These are phyloP conservation scores for Trichoderma virens DNA, from an alignment of 495 filamentous ascomycete species.

Conservation along the genomic window DNA sequence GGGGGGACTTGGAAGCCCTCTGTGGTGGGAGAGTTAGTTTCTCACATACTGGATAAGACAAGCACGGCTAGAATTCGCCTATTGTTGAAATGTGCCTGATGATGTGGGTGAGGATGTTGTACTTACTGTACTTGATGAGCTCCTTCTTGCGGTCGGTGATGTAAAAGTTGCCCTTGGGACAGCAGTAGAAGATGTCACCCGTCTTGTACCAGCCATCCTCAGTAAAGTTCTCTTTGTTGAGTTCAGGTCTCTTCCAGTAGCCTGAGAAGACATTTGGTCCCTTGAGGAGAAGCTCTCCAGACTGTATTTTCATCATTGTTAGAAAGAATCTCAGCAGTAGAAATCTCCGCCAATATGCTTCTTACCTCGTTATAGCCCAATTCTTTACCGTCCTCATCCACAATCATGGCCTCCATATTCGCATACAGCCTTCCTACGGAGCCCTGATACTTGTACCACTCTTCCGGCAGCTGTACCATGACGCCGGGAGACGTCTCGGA, in stretches of 20 bases:
- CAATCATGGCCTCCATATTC: constrained; percentile 78
- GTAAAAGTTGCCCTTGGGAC: constrained; percentile 45
- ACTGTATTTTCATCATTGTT: constrained; percentile 21
- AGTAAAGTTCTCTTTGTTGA: constrained; percentile 58
- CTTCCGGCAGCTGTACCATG: constrained; percentile 56
- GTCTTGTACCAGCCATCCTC: constrained; percentile 76
- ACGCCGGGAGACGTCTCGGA: constrained; percentile 48
- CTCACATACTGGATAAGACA: background rate
- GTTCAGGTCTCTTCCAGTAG: constrained; percentile 64
- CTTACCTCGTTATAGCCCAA: constrained; percentile 40
- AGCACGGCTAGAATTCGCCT: too few species aligned
- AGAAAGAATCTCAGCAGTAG: background rate
- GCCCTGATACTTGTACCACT: constrained; percentile 72
- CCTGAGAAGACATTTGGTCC: constrained; percentile 71
- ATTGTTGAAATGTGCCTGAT: too few species aligned
- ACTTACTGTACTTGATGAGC: constrained; percentile 73
- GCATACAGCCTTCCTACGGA: constrained; percentile 74
- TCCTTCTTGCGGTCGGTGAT: constrained; percentile 86
- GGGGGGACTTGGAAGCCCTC: constrained; percentile 83
- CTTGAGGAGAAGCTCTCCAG: constrained; percentile 69
- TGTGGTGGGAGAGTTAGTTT: constrained; percentile 12
- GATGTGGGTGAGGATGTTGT: background rate
- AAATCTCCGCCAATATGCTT: background rate
- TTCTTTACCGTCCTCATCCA: constrained; percentile 54
- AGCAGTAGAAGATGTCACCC: constrained; percentile 61